Evolutionary conservation across 257 asterid genomes (phyloP).

Genomic region (Apocynum venetum): DNA sequence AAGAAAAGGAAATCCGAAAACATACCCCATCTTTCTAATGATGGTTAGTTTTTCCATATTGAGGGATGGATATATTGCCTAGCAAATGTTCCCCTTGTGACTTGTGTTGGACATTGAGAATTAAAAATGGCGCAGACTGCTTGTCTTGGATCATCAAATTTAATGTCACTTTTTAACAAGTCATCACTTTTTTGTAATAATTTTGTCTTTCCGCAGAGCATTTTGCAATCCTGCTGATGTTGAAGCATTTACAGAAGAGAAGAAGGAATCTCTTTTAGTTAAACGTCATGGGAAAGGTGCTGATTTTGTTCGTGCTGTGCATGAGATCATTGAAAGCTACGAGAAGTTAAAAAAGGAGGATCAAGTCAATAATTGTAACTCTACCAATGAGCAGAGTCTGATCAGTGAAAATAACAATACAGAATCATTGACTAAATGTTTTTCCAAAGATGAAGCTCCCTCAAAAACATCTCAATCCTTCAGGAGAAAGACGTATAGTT

Average conservation of each 20-base stretch:
- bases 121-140: too few species aligned
- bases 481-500: slow-evolving; percentile 17
- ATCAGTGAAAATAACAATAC: slow-evolving; percentile 35
- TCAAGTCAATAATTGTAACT: slow-evolving; percentile 30
- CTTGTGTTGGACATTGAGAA: background rate
- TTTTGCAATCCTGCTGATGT: slow-evolving; percentile 91
- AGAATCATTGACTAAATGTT: slow-evolving; percentile 37
- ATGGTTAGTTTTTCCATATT: background rate
- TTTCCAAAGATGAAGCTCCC: slow-evolving; percentile 36
- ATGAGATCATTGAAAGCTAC: slow-evolving; percentile 67
- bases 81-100: background rate
- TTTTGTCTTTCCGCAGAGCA: slow-evolving; percentile 55
- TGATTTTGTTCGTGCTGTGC: slow-evolving; percentile 78
- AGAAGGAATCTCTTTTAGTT: slow-evolving; percentile 64
- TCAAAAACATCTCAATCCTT: slow-evolving; percentile 29
- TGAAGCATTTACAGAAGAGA: slow-evolving; percentile 90
- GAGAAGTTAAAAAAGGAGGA: slow-evolving; percentile 64
- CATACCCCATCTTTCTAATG: too few species aligned
- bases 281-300: slow-evolving; percentile 89
- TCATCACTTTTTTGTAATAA: background rate
- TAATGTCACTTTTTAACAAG: background rate
- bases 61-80: background rate
- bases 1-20: background rate
- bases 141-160: background rate
- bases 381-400: slow-evolving; percentile 31